These are phyloP conservation scores for Rhodotorula sp. DNA, from an alignment of 1,284 basidiomycete genomes.

Conservation along the genomic window DNA sequence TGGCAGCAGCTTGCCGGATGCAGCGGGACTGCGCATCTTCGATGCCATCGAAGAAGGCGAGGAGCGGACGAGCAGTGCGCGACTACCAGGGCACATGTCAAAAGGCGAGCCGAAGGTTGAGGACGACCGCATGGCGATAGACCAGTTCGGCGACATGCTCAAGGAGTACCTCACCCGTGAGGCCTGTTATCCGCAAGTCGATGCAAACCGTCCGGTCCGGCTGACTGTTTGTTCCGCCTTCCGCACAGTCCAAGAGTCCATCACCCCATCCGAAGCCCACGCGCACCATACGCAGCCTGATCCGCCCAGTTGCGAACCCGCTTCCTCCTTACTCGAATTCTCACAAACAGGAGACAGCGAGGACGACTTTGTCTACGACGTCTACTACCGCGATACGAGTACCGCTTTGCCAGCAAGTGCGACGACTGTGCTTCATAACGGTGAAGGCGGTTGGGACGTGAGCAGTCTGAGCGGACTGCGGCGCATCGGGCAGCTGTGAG, in stretches of 20 bases:
- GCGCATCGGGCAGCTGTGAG: slow-evolving; percentile 40
- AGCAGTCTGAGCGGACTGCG: slow-evolving; percentile 29
- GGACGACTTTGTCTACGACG: slow-evolving; percentile 40
- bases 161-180: slow-evolving; percentile 42
- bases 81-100: neutral
- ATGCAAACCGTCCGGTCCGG: neutral
- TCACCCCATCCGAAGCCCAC: neutral
- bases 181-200: neutral
- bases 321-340: slow-evolving; percentile 4
- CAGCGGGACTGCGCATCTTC: slow-evolving; percentile 18
- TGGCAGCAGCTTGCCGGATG: no score
- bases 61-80: neutral
- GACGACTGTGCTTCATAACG: no score
- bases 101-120: neutral
- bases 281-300: neutral
- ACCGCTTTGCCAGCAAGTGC: neutral
- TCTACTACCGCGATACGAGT: slow-evolving; percentile 39
- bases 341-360: slow-evolving; percentile 3
- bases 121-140: slow-evolving; percentile 23
- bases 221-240: neutral
- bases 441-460: slow-evolving; percentile 4
- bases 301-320: neutral
- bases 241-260: slow-evolving; percentile 9
- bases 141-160: slow-evolving; percentile 42
- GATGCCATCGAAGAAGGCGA: slow-evolving; percentile 25